Base-by-base conservation (phyloP, 169 alveolate species). In the Plasmodium reichenowi region DNA sequence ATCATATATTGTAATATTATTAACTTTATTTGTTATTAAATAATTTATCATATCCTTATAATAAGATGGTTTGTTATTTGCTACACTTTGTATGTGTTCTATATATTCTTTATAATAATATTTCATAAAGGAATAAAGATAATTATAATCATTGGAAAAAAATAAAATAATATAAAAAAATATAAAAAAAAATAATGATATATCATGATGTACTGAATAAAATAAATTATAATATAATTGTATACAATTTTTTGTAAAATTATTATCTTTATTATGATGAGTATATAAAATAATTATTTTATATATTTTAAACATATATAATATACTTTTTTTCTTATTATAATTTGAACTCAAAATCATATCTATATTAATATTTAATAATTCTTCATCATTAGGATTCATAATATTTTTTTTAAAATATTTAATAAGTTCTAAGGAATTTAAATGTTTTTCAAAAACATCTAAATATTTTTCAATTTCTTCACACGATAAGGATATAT, bases 221-320 rank as follows among this genome's bases (percentile, higher is more conserved):
- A 83, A 83, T 32, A 83, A 70, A 45, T 83, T 83, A 12, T 83
- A 47, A 83, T 83, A 83, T 12, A 83, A 48, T 32, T 83, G 85
- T 10, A 83, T 54, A 72, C 91, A 67, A 48, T 83, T 83, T 26
- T 83, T 67, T 17, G 91, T 83, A 26, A 83, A 83, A 63, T 83
- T 83, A 12, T 13, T 26, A 68, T 83, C 91, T 20, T 83, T 83
- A 72, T 83, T 32, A 2, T 83, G 56, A 2, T 83, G 43, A 15
- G 85, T 68, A 29, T 17, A 29, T 43, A 66, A 22, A 38, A 83
- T 32, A 17, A 83, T 83, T 5, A 20, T 52, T 60, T 83, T 83
- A 60, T 54, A 83, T 43, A 83, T 6, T 48, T 59, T 83, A 43
- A 29, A 83, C 26, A 83, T 68, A 26, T 83, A 68, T 17, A 83